Conservation (phyloP, 164 flowering plant genomes). For the Vitis amurensis region DNA sequence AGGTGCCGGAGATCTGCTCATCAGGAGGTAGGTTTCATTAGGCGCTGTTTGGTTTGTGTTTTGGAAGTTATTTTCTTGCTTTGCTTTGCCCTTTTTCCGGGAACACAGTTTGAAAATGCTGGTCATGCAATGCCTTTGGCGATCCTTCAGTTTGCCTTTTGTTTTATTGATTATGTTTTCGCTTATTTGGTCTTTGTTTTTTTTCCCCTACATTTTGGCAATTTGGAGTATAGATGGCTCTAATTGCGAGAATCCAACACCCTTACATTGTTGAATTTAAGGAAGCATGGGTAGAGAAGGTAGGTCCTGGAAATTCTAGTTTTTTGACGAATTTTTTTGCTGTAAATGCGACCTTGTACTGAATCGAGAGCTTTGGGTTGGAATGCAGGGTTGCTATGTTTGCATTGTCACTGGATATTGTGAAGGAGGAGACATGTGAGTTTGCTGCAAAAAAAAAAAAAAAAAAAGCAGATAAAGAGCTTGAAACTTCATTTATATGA, state of each 20-base stretch:
- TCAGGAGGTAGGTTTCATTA: conserved; percentile 65
- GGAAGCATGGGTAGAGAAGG: conserved; percentile 99
- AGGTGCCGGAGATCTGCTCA: conserved; percentile 96
- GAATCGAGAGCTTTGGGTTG: conserved; percentile 7
- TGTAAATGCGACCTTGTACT: conserved; percentile 7
- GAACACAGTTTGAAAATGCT: too few relatives aligned
- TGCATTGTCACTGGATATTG: conserved; percentile 99
- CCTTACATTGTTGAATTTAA: conserved; percentile 93
- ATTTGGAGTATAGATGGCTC: conserved; percentile 73
- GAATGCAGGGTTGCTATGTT: conserved; percentile 92
- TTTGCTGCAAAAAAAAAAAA: conserved; percentile 9
- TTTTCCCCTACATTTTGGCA: conserved; percentile 8
- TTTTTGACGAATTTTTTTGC: background rate
- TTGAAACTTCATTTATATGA: too few relatives aligned
- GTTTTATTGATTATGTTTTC: too few relatives aligned
- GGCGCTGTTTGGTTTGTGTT: too few relatives aligned
- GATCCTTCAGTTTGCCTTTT: too few relatives aligned
- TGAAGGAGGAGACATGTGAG: conserved; percentile 99
- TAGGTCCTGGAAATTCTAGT: conserved; percentile 8
- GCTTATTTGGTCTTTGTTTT: background rate
- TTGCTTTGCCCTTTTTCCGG: conserved; percentile 4
- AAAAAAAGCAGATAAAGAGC: too few relatives aligned
- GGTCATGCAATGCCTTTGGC: too few relatives aligned
- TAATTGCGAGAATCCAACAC: conserved; percentile 89
- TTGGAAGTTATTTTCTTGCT: background rate